Base-by-base conservation (phyloP, 140 eudicot species). In the Stevia rebaudiana region DNA sequence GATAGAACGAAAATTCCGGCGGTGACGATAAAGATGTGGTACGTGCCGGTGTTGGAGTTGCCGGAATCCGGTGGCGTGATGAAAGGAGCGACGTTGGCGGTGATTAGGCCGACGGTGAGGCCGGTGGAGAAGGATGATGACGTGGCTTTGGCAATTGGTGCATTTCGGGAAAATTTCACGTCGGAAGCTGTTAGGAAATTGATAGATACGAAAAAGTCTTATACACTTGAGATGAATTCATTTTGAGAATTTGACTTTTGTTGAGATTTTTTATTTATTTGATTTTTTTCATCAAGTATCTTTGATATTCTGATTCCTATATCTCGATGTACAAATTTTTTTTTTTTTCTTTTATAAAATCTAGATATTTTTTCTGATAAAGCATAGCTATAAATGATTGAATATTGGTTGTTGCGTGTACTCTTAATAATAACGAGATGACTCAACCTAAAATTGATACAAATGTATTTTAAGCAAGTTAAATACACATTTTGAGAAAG, bases 21-120 rank as follows among this genome's bases (percentile, higher is more conserved):
- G 0, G 78, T 86, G 77, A 79, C 49, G 68, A 78, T 86, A 76
- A 80, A 80, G 67, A 74, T 86, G 90, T 86, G 89, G 95, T 80
- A 78, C 16, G 13, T 78, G 80, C 83, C 79, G 51, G 73, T 61
- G 56, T 5, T 80, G 83, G 87, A 82, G 74, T 43, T 80, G 80
- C 80, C 78, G 23, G 68, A 63, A 57, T 60, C 70, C 1, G 74
- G 65, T 28, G 57, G 70, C 19, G 84, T 82, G 30, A 74, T 82
- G 79, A 78, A 18, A 35, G 87, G 87, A 54, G 87, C 81, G 39
- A 82, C 87, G 1, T 21, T 82, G 68, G 74, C 82, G 51, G 71
- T 76, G 64, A 78, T 82, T 19, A 57, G 78, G 69, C 83, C 84
- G 21, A 72, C 48, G 56, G 47, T 1, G 24, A 18, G 19, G 43